These are phyloP conservation scores for Phytophthora cactorum DNA, from an alignment of 352 stramenopile species.

Conservation along the genomic window DNA sequence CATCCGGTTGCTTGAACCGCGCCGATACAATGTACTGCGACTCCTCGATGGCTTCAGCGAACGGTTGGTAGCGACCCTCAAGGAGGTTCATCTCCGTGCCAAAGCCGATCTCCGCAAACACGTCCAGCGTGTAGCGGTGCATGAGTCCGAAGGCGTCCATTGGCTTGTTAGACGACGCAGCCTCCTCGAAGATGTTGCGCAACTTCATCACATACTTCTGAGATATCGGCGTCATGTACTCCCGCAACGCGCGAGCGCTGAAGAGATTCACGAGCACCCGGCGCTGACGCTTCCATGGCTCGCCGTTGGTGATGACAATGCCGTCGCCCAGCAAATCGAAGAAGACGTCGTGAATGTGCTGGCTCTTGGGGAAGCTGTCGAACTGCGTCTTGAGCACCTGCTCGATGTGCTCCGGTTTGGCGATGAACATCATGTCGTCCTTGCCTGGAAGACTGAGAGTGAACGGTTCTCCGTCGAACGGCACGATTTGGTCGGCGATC, in stretches of 20 bases:
- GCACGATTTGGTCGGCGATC: constrained; percentile 44
- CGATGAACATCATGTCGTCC: constrained; percentile 46
- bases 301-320: constrained; percentile 62
- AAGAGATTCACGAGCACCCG: constrained; percentile 42
- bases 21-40: constrained; percentile 35
- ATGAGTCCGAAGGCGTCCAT: constrained; percentile 41
- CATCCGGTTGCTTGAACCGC: constrained; percentile 54
- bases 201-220: constrained; percentile 42
- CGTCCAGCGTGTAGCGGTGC: constrained; percentile 47
- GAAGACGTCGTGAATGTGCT: constrained; percentile 46
- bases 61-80: constrained; percentile 35
- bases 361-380: constrained; percentile 65
- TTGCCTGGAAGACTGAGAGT: constrained; percentile 37
- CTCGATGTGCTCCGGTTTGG: constrained; percentile 39
- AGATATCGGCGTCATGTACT: constrained; percentile 40
- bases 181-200: constrained; percentile 35
- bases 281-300: constrained; percentile 59
- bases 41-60: constrained; percentile 41
- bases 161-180: constrained; percentile 19
- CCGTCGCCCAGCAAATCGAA: constrained; percentile 61
- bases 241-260: constrained; percentile 38
- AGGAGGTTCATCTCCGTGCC: constrained; percentile 42
- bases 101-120: constrained; percentile 52
- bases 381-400: constrained; percentile 56
- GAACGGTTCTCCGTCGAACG: constrained; percentile 46